These are phyloP conservation scores for Yamadazyma spencermartinsiae DNA, from an alignment of 1,139 yeast genomes.

Conservation along the genomic window DNA sequence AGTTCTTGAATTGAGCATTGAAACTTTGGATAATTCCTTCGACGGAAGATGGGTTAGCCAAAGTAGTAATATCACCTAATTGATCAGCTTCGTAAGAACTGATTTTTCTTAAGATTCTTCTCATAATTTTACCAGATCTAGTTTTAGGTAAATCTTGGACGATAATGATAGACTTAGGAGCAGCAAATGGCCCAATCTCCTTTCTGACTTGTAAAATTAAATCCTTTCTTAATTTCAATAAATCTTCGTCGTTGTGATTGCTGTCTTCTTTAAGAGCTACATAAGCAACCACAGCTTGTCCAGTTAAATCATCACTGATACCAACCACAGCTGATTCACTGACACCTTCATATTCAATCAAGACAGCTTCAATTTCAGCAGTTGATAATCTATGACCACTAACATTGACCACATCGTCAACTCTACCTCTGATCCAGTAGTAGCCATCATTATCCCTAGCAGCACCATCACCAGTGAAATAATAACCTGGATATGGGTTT, in stretches of 20 bases:
- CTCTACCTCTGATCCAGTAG: slow-evolving; percentile 98
- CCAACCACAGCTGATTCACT: slow-evolving; percentile 97
- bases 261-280: slow-evolving; percentile 77
- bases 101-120: slow-evolving; percentile 93
- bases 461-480: slow-evolving; percentile 99
- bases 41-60: slow-evolving; percentile 85
- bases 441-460: slow-evolving; percentile 97
- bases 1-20: slow-evolving; percentile 33
- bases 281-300: slow-evolving; percentile 95
- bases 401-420: slow-evolving; percentile 96
- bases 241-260: slow-evolving; percentile 46
- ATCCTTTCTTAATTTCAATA: slow-evolving; percentile 61
- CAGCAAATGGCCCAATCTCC: slow-evolving; percentile 97
- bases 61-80: slow-evolving; percentile 89
- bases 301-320: slow-evolving; percentile 90
- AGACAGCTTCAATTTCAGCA: slow-evolving; percentile 94
- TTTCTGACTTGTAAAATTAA: slow-evolving; percentile 86
- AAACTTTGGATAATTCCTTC: slow-evolving; percentile 65
- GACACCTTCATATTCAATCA: slow-evolving; percentile 75
- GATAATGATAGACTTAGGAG: slow-evolving; percentile 87
- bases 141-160: slow-evolving; percentile 96
- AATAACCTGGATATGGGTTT: slow-evolving; percentile 93
- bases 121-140: slow-evolving; percentile 97
- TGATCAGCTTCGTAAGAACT: slow-evolving; percentile 88
- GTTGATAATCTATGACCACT: slow-evolving; percentile 97